Base-by-base conservation (phyloP, 352 stramenopile genomes). In the Phytopythium oedochilum region DNA sequence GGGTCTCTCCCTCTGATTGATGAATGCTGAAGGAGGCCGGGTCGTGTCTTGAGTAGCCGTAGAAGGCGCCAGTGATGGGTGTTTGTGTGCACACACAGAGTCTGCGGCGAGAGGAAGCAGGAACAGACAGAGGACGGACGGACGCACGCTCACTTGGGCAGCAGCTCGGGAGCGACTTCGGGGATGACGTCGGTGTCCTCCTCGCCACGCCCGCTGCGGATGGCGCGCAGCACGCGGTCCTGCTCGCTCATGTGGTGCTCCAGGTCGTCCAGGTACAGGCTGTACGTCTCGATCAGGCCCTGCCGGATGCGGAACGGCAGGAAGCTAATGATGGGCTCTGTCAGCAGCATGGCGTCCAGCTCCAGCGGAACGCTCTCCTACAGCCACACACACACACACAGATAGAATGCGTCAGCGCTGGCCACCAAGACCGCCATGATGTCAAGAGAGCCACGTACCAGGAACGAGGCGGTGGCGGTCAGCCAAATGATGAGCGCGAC, bases 261-360 rank as follows among this genome's bases (percentile, higher is more conserved):
- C 38, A 92, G 63, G 57, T 94, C 84, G 57, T 94, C 84, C 48
- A 92, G 61, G 52, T 94, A 86, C 50, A 94, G 73, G 51, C 83
- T 94, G 70, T 94, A 94, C 17, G 84, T 94, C 61, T 94, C 82
- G 58, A 94, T 94, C 31, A 94, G 71, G 17, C 84, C 84, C 58
- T 94, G 84, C 25, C 80, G 82, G 65, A 94, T 94, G 45, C 84
- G 84, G 58, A 89, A 92, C 17, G 84, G 84, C 40, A 94, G 54
- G 58, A 69, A 94, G 59, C 76, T 85, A 47, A 80, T 75, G 54
- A 94, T 86, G 14, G 84, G 84, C 61, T 94, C 84, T 17, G 82
- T 92, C 26, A 94, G 61, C 57, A 94, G 61, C 76, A 94, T 82
- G 11, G 80, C 83, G 66, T 94, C 84, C 38, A 94, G 60, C 61